Evolutionary conservation across 2,329 filamentous ascomycete genomes (phyloP).

Genomic region (Raffaelea deltoideospora): DNA sequence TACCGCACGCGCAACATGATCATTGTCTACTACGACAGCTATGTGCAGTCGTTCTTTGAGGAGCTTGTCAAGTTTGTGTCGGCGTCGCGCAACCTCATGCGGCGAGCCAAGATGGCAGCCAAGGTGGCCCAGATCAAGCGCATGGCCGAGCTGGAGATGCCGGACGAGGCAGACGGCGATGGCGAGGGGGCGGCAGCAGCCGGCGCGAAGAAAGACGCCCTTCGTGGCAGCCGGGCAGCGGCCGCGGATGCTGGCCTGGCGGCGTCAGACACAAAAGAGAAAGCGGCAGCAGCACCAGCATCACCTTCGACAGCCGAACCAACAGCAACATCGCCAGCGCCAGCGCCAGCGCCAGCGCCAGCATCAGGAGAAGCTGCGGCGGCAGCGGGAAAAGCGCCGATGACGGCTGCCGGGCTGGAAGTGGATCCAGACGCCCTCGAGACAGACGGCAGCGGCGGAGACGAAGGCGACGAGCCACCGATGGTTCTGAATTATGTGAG

Average conservation of each 20-base stretch:
- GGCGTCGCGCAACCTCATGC: constrained; percentile 64
- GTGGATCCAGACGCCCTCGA: constrained; percentile 10
- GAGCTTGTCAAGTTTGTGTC: constrained; percentile 70
- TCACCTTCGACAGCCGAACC: too few species aligned
- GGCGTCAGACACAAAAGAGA: too few species aligned
- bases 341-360: neutral
- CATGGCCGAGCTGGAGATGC: constrained; percentile 42
- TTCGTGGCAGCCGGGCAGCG: too few species aligned
- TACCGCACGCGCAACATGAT: constrained; percentile 62
- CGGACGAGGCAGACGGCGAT: constrained; percentile 23
- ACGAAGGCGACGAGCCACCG: too few species aligned
- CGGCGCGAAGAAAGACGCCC: too few species aligned
- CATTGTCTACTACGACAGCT: constrained; percentile 84
- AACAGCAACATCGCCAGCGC: neutral
- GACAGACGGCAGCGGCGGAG: neutral
- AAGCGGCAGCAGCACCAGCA: too few species aligned
- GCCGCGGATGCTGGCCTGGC: too few species aligned
- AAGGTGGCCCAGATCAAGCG: constrained; percentile 52
- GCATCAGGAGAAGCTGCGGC: neutral
- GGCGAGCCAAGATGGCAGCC: constrained; percentile 75
- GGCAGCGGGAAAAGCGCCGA: neutral
- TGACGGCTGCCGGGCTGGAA: too few species aligned
- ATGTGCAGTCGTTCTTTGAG: constrained; percentile 72
- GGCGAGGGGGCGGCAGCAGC: neutral
- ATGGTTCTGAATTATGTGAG: too few species aligned